Evolutionary conservation across 306 rosid genomes (phyloP), one percentile per base, ranked within the genome.

Genomic region (Adenanthera pavonina): DNA sequence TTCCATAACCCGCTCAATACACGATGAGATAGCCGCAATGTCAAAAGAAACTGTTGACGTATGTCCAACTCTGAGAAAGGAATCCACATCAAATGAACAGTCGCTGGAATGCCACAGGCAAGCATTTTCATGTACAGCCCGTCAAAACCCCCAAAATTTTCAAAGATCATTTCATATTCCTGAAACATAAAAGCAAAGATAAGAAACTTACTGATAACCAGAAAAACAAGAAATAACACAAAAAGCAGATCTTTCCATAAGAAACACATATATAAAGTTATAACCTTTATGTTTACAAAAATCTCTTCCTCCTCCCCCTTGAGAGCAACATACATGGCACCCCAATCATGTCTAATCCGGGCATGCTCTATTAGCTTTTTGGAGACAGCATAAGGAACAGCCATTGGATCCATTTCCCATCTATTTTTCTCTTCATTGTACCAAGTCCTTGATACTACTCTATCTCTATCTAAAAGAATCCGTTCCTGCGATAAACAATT

Each of bases 331-430:
- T 91, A 95, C 99, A 95, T 90, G 84, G 80, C 92, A 64, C 87
- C 90, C 99, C 97, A 91, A 82, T 95, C 97, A 83, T 93, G 94
- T 86, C 97, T 91, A 73, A 95, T 93, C 73, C 90, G 90, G 62
- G 85, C 97, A 88, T 86, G 84, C 80, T 93, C 94, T 73, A 93
- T 80, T 49, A 95, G 82, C 83, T 81, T 90, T 57, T 88, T 93
- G 16, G 91, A 81, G 78, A 95, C 94, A 8, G 97, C 94, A 85
- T 82, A 87, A 53, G 99, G 95, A 84, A 95, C 92, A 77, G 94
- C 95, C 73, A 95, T 76, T 33, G 99, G 97, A 87, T 95, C 92
- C 80, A 95, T 93, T 86, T 93, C 99, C 99, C 99, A 95, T 79
- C 93, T 86, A 75, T 85, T 85, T 46, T 93, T 91, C 80, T 90